Conservation (phyloP, 768 basidiomycete genomes). For the Mrakia blollopis region DNA sequence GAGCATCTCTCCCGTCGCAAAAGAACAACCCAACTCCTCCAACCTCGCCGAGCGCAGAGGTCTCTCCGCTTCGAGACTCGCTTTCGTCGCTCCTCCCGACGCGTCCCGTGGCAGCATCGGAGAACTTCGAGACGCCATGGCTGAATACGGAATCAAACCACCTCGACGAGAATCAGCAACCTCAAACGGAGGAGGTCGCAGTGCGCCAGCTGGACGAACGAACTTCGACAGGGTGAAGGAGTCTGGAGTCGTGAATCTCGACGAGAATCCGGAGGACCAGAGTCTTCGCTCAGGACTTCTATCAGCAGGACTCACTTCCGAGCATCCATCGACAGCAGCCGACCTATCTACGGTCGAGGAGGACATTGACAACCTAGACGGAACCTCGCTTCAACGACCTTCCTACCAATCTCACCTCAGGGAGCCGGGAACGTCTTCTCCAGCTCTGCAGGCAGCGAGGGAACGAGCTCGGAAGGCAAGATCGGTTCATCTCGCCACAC, state of each 20-base stretch:
- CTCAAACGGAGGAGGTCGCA: background rate
- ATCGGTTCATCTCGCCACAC: conserved; percentile 8
- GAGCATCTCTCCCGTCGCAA: background rate
- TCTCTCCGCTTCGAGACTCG: conserved; percentile 1
- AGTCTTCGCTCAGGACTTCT: background rate
- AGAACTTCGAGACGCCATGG: conserved; percentile 43
- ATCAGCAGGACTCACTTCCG: background rate
- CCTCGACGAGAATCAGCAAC: background rate
- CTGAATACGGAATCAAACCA: background rate
- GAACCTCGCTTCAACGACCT: background rate
- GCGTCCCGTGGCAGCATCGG: conserved; percentile 53
- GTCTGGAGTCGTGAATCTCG: conserved; percentile 7
- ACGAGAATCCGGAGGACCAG: conserved; percentile 7
- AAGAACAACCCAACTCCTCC: background rate
- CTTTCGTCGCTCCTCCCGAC: conserved; percentile 66
- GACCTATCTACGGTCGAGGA: background rate
- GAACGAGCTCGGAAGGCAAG: conserved; percentile 24
- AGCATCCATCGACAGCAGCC: background rate
- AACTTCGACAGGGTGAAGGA: conserved; percentile 11
- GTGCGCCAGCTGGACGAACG: background rate
- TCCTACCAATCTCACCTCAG: background rate
- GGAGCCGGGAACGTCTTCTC: conserved; percentile 4
- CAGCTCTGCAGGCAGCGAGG: conserved; percentile 19
- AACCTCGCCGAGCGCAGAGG: conserved; percentile 8
- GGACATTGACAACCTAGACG: background rate